Evolutionary conservation across 2,329 filamentous ascomycete genomes (phyloP).

Genomic region (Aspergillus quadrilineatus): DNA sequence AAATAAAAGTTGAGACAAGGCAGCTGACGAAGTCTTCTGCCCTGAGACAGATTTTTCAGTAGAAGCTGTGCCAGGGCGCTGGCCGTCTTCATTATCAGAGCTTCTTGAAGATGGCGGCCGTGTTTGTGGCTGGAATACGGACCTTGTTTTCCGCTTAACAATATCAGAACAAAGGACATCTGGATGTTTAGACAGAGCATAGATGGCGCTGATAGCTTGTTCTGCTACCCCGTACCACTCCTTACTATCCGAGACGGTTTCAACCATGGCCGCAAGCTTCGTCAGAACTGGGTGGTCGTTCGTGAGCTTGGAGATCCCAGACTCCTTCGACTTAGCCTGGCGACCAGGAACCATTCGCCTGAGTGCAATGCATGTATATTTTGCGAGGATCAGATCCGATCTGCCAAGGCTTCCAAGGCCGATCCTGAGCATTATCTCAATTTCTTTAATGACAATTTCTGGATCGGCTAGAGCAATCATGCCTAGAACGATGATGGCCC

Average conservation of each 20-base stretch:
- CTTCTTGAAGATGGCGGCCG: constrained; percentile 29
- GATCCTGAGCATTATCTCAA: constrained; percentile 89
- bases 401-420: constrained; percentile 79
- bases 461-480: constrained; percentile 94
- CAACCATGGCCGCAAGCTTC: constrained; percentile 78
- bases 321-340: constrained; percentile 68
- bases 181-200: constrained; percentile 88
- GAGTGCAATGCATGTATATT: constrained; percentile 92
- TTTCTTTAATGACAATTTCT: constrained; percentile 89
- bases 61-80: constrained; percentile 35
- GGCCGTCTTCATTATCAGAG: constrained; percentile 32
- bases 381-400: constrained; percentile 81
- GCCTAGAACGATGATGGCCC: constrained; percentile 91
- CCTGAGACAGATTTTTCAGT: constrained; percentile 44
- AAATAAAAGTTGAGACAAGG: constrained; percentile 86
- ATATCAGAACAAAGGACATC: constrained; percentile 91
- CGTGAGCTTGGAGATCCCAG: constrained; percentile 68
- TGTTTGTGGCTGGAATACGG: constrained; percentile 64
- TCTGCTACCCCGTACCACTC: constrained; percentile 96
- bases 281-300: constrained; percentile 88
- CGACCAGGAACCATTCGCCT: constrained; percentile 87
- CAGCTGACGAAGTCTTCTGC: constrained; percentile 66
- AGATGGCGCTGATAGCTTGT: constrained; percentile 93
- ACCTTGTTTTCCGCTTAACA: constrained; percentile 78
- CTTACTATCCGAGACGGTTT: constrained; percentile 83